A percentile compares a stretch with the other conserved stretches of the same genome.
phyloP scores from a whole-genome alignment of 73 alveolate genomes.

The Halteria grandinella region DNA sequence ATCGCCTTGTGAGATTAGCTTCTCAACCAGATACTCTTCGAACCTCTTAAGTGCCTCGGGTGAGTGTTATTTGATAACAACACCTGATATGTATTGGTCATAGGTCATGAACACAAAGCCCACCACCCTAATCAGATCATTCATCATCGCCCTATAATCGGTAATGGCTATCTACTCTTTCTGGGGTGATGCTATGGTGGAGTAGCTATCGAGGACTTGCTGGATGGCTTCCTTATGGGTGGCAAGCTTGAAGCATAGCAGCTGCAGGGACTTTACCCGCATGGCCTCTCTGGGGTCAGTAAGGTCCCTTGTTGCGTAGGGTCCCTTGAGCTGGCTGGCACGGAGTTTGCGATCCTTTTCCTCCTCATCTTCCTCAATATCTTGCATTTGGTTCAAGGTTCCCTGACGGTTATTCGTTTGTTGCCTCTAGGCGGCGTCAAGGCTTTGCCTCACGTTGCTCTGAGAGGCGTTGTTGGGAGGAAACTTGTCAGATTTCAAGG shows the following conservation, averaged over 20 bases:
- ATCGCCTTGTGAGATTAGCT: neutral
- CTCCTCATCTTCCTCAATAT: too few relatives aligned
- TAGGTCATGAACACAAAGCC: conserved; percentile 17
- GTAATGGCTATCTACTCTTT: neutral
- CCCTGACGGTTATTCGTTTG: too few relatives aligned
- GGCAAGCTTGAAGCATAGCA: conserved; percentile 36
- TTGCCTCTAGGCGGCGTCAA: too few relatives aligned
- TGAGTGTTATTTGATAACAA: neutral
- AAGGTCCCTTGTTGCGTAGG: too few relatives aligned
- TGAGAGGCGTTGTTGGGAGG: too few relatives aligned
- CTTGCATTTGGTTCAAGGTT: too few relatives aligned
- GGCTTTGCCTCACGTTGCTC: too few relatives aligned
- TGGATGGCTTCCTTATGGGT: conserved; percentile 7
- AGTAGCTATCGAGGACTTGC: neutral
- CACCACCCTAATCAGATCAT: neutral
- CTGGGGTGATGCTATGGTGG: neutral
- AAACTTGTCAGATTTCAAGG: too few relatives aligned
- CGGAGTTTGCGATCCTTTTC: too few relatives aligned
- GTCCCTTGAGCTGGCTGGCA: too few relatives aligned
- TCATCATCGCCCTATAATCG: neutral
- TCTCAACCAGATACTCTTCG: neutral
- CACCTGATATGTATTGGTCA: neutral
- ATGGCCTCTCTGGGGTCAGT: conserved; percentile 29
- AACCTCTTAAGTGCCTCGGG: neutral
- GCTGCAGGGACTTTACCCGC: conserved; percentile 14